These are phyloP conservation scores for Candida sp. DNA, from an alignment of 1,139 yeast species.

Conservation along the genomic window DNA sequence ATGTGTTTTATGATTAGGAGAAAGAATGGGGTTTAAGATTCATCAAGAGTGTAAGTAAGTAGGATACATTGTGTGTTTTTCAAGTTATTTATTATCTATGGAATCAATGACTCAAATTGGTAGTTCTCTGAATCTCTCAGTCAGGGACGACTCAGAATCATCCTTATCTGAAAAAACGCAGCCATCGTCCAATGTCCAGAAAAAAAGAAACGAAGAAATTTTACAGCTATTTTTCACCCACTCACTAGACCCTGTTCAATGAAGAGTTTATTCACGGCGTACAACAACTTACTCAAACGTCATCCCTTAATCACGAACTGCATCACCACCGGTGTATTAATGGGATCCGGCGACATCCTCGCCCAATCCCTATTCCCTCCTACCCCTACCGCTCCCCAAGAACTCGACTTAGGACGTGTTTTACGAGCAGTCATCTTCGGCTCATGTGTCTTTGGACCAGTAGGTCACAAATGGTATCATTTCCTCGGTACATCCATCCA, in stretches of 20 bases:
- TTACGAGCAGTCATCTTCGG: conserved; percentile 40
- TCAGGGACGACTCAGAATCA: no score
- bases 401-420: no score
- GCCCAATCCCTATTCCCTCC: conserved; percentile 41
- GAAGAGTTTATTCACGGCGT: conserved; percentile 22
- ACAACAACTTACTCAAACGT: conserved; percentile 31
- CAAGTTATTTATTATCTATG: no score
- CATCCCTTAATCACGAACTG: conserved; percentile 42
- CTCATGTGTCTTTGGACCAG: conserved; percentile 43
- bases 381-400: conserved; percentile 32
- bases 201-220: no score
- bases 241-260: neutral
- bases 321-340: conserved; percentile 42
- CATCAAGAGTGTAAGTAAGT: no score
- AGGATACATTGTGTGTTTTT: no score
- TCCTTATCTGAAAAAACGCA: no score
- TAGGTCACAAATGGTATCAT: conserved; percentile 47
- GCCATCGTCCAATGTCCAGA: no score
- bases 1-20: conserved; percentile 28
- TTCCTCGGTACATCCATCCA: conserved; percentile 20
- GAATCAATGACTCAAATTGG: no score
- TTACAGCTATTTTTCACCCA: no score
- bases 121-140: no score
- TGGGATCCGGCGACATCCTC: conserved; percentile 45
- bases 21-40: no score